Base-by-base conservation (phyloP, 2,329 filamentous ascomycete species). In the Clonostachys byssicola region DNA sequence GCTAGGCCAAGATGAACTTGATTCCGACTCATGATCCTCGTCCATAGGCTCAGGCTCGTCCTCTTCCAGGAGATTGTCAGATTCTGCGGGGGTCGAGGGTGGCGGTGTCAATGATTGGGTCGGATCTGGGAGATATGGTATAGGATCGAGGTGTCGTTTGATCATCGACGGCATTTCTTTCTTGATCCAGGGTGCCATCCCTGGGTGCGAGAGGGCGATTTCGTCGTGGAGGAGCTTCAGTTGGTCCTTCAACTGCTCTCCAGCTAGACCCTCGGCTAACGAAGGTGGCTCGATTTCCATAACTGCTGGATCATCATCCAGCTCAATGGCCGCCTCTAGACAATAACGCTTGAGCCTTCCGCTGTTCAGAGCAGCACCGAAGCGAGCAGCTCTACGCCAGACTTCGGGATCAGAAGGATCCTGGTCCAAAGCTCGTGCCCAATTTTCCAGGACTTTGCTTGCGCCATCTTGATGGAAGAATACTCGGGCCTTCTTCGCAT, bases 371-470 rank as follows among this genome's bases (percentile, higher is more conserved):
- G 81, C 78, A 1, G 75, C 72, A 5, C 76, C 80, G 41, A 85
- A 74, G 5, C 82, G 75, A 1, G 80, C 79, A 3, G 75, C 70
- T 44, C 75, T 73, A 50, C 83, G 72, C 83, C 83, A 86, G 8
- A 86, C 66, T 56, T 86, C 83, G 2, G 83, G 81, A 55, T 86
- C 83, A 0, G 83, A 85, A 2, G 83, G 82, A 50, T 86, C 83
- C 45, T 81, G 78, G 50, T 83, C 82, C 6, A 86, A 66, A 0
- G 83, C 82, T 6, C 72, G 69, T 20, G 71, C 71, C 60, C 83
- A 85, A 53, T 81, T 75, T 49, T 77, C 66, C 6, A 86, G 62
- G 1, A 82, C 75, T 47, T 68, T 67, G 23, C 64, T 64, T 12
- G 71, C 73, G 20, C 58, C 53, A 20, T 66, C 63, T 23, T 54